A percentile compares a stretch with the other conserved stretches of the same genome.
phyloP scores from a whole-genome alignment of 345 rosid species.

The Melaleuca quinquenervia region DNA sequence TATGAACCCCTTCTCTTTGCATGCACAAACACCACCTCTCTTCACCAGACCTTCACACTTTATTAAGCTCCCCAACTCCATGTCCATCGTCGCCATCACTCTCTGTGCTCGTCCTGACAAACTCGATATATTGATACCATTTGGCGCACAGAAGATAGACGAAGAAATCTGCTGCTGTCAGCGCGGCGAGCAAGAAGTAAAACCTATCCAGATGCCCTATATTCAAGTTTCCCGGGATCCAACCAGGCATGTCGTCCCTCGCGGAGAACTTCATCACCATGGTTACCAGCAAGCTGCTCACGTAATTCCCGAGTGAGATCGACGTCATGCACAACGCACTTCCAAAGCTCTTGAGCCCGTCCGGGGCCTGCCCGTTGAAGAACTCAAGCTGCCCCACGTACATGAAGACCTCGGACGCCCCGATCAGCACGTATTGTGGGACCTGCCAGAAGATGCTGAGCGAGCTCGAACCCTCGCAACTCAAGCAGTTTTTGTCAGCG shows the following conservation, averaged over 20 bases:
- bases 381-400: constrained; percentile 93
- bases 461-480: constrained; percentile 43
- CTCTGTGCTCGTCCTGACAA: constrained; percentile 22
- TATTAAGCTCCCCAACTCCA: not conserved
- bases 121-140: constrained; percentile 68
- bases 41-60: not conserved
- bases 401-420: constrained; percentile 99
- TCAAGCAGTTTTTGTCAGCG: constrained; percentile 24
- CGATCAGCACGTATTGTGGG: constrained; percentile 81
- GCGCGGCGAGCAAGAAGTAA: constrained; percentile 77
- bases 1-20: not conserved
- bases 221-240: constrained; percentile 93
- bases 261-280: constrained; percentile 74
- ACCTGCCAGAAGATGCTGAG: constrained; percentile 94
- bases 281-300: constrained; percentile 73
- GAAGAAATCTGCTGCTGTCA: constrained; percentile 55
- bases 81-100: not conserved
- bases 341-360: constrained; percentile 90
- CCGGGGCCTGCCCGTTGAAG: constrained; percentile 89
- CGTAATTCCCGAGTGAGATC: constrained; percentile 88
- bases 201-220: constrained; percentile 82
- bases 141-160: constrained; percentile 53
- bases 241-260: constrained; percentile 63
- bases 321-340: constrained; percentile 97
- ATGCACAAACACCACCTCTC: not conserved